Conservation (phyloP, 768 basidiomycete species). For the Lactarius indigo region DNA sequence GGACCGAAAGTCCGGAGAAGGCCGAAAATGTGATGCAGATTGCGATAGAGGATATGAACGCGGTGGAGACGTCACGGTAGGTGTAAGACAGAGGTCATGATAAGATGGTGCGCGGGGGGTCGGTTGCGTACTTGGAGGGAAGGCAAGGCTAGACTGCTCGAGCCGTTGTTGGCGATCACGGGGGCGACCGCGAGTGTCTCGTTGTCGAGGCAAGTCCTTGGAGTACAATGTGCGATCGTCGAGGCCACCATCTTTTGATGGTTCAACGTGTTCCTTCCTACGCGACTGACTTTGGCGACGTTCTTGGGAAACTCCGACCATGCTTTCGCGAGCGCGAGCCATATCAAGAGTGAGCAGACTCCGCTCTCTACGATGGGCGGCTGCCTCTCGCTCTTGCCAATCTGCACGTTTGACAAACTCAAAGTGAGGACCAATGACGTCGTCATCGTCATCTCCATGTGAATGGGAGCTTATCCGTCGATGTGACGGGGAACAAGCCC, state of each 20-base stretch:
- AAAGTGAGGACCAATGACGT: conserved; percentile 65
- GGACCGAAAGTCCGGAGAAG: conserved; percentile 8
- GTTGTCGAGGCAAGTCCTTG: conserved; percentile 43
- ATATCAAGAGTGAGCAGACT: conserved; percentile 60
- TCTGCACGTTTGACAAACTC: conserved; percentile 83
- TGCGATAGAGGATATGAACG: conserved; percentile 27
- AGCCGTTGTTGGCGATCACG: conserved; percentile 47
- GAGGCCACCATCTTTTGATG: conserved; percentile 42
- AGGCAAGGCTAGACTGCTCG: conserved; percentile 36
- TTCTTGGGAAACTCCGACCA: conserved; percentile 27
- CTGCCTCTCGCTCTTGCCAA: conserved; percentile 79
- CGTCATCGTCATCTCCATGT: conserved; percentile 38
- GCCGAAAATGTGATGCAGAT: conserved; percentile 3
- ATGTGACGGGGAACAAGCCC: conserved; percentile 29
- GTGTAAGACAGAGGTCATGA: conserved; percentile 31
- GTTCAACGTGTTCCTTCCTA: conserved; percentile 37
- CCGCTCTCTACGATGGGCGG: conserved; percentile 64
- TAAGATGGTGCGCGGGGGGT: conserved; percentile 28
- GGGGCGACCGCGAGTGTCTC: conserved; percentile 56
- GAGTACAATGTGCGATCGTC: conserved; percentile 56
- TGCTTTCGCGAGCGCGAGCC: conserved; percentile 49
- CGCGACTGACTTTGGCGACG: conserved; percentile 25
- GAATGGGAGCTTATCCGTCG: conserved; percentile 34
- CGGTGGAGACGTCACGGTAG: conserved; percentile 37
- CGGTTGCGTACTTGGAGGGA: conserved; percentile 31